Evolutionary conservation across 1,284 basidiomycete genomes (phyloP).

Genomic region (Sporisorium graminicola): DNA sequence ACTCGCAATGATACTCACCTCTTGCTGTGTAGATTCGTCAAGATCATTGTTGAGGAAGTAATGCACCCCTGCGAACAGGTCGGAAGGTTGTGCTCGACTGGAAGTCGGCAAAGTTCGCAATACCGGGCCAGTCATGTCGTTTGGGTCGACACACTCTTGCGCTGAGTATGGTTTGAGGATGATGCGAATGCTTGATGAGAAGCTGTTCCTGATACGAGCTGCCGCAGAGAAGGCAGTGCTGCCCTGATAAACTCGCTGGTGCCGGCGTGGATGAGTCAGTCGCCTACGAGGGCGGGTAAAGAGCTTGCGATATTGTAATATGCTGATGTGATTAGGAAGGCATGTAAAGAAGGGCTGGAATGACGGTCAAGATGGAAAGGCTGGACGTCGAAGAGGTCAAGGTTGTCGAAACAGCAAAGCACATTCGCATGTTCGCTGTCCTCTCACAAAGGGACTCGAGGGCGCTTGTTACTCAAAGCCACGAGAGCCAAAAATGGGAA

Average conservation of each 20-base stretch:
- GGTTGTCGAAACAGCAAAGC: background rate
- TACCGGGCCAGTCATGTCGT: conserved; percentile 15
- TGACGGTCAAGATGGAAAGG: background rate
- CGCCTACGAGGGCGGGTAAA: no score
- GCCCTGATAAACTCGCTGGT: no score
- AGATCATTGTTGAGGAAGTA: conserved; percentile 54
- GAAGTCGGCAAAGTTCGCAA: background rate
- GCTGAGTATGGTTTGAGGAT: no score
- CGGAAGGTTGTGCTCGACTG: conserved; percentile 2
- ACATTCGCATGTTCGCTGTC: background rate
- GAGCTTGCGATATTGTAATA: background rate
- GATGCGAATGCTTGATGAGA: no score
- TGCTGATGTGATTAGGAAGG: background rate
- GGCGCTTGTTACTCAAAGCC: background rate
- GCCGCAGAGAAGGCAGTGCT: no score
- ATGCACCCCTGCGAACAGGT: conserved; percentile 34
- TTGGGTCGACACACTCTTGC: no score
- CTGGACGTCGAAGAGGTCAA: background rate
- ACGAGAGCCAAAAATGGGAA: background rate
- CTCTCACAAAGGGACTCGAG: background rate
- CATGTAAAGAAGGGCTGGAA: background rate
- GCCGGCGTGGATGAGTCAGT: no score
- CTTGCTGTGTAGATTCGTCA: conserved; percentile 21
- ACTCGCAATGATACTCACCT: conserved; percentile 11
- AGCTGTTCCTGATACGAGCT: no score